Base-by-base conservation (phyloP, 164 flowering plant genomes). In the Dillenia turbinata region DNA sequence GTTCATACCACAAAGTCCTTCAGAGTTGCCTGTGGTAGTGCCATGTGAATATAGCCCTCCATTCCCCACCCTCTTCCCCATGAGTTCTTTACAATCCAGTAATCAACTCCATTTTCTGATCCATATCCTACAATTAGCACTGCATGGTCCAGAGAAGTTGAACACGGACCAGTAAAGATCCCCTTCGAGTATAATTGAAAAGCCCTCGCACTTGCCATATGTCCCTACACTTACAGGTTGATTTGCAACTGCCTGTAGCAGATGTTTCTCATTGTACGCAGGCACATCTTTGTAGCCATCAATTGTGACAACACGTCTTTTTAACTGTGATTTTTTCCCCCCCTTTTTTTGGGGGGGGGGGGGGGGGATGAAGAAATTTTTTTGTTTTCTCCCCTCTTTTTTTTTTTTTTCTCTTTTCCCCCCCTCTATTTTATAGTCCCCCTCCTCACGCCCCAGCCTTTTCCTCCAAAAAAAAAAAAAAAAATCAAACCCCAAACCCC, bases 211-310 rank as follows among this genome's bases (percentile, higher is more conserved):
- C 99, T 88, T 88, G 47, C 97, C 99, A 72, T 87, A 88, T 57
- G 89, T 81, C 4, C 99, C 99, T 0, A 86, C 99, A 67, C 99
- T 88, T 13, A 94, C 87, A 26, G 97, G 99, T 63, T 89, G 97
- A 58, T 73, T 56, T 52, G 89, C 92, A 54, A 88, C 97, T n/a
- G 89, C 97, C 71, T 81, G 73, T 11, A 83, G 81, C 33, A 94
- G 74, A 52, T 55, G 64, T 49, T 81, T 47, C 83, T 89, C 99
- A 43, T 85, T 67, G 49, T 67, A 80, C 56, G 78, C 33, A 15
- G 95, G 86, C 17, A 94, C 71, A 67, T 85, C 96, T 40, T 64
- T 60, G 54, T 84, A 89, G 12, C 91, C 79, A 76, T 91, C 97
- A 57, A 94, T 94, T 11, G 90, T 91, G 43, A 94, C 99, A 24